Percentiles rank a stretch among this genome's conserved stretches.
Evolutionary conservation across 768 basidiomycete species (phyloP).

Genomic region (Pleurotus sapidus): DNA sequence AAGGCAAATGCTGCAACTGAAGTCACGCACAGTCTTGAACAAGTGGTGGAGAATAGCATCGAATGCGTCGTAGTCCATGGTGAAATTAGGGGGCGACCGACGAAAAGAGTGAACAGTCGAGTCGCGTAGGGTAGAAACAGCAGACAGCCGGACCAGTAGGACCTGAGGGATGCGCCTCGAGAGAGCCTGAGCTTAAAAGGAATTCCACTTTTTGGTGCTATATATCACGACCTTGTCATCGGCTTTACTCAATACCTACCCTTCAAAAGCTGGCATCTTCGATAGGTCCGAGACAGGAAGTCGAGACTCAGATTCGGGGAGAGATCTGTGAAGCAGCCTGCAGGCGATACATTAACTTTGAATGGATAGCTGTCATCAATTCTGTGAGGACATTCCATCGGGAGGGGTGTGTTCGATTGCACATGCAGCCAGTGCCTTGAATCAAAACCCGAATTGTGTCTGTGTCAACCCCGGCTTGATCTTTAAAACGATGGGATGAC

Average conservation of each 20-base stretch:
- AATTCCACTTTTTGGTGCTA: constrained; percentile 11
- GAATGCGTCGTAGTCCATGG: constrained; percentile 78
- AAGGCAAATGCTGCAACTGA: not conserved
- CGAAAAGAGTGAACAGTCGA: constrained; percentile 25
- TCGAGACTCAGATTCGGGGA: constrained; percentile 7
- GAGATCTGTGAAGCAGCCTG: not conserved
- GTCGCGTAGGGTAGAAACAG: constrained; percentile 30
- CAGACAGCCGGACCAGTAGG: constrained; percentile 4
- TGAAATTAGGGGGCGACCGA: constrained; percentile 29
- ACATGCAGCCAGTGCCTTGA: constrained; percentile 6
- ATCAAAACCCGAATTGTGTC: constrained; percentile 1
- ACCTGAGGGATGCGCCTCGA: constrained; percentile 24
- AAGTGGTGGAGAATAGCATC: constrained; percentile 80
- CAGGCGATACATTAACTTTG: constrained; percentile 5
- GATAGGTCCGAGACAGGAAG: constrained; percentile 5
- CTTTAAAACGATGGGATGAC: not conserved
- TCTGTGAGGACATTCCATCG: constrained; percentile 1
- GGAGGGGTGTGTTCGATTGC: not conserved
- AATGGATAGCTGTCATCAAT: constrained; percentile 1
- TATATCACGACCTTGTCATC: constrained; percentile 4
- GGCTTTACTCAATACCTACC: not conserved
- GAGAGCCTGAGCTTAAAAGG: constrained; percentile 34
- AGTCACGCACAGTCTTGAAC: constrained; percentile 59
- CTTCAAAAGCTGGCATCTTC: constrained; percentile 3
- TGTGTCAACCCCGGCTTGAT: not conserved